Percentiles rank a stretch among this genome's conserved stretches.
These are phyloP conservation scores for Singerocomus inundabilis DNA, from an alignment of 1,284 basidiomycete species.

Conservation along the genomic window DNA sequence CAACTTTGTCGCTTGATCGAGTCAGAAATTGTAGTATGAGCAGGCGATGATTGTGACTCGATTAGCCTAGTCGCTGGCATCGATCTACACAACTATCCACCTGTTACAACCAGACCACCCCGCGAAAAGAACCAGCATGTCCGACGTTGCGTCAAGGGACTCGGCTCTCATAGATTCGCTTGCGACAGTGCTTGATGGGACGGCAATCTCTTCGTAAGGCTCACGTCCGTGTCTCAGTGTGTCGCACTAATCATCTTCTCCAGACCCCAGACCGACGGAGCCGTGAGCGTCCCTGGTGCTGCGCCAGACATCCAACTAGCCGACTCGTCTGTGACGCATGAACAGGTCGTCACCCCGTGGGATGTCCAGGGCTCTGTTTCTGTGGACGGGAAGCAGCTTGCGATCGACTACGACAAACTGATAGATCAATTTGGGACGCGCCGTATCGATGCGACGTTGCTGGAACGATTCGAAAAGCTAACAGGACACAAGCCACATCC, in stretches of 20 bases:
- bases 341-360: constrained; percentile 96
- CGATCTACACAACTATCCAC: neutral
- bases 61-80: neutral
- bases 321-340: constrained; percentile 39
- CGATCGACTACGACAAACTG: constrained; percentile 96
- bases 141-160: constrained; percentile 5
- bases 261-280: constrained; percentile 15
- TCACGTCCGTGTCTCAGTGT: neutral
- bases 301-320: constrained; percentile 35
- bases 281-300: neutral
- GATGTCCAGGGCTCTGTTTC: constrained; percentile 94
- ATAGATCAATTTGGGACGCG: constrained; percentile 93
- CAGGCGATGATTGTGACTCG: constrained; percentile 10
- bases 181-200: constrained; percentile 10
- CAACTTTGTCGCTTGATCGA: neutral
- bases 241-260: neutral
- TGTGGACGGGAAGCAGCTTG: constrained; percentile 84
- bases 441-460: constrained; percentile 71
- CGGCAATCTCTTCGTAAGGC: constrained; percentile 24
- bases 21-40: neutral
- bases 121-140: constrained; percentile 10
- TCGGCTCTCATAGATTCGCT: constrained; percentile 14
- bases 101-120: neutral
- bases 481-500: constrained; percentile 93
- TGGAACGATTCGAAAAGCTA: constrained; percentile 88